Percentiles rank a stretch among this genome's conserved stretches.
phyloP scores from a whole-genome alignment of 2,329 filamentous ascomycete species.

The Rhinocladiella mackenziei region DNA sequence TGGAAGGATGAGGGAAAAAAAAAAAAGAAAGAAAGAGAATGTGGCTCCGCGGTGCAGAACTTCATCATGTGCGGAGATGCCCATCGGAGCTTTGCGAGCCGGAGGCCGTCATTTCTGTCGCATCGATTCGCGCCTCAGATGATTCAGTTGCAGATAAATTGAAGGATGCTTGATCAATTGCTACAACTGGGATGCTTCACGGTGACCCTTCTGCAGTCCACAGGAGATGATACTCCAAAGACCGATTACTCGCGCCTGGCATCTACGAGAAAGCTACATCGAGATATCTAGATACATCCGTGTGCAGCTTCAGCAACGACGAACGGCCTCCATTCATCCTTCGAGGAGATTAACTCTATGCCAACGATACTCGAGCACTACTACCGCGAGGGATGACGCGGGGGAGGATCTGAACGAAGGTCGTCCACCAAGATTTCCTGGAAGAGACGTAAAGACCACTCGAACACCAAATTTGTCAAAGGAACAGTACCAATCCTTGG shows the following conservation, averaged over 20 bases:
- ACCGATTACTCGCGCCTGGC: constrained; percentile 23
- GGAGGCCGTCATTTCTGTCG: no score
- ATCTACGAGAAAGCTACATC: constrained; percentile 36
- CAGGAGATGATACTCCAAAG: constrained; percentile 8
- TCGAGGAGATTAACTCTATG: not conserved
- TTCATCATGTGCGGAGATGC: constrained; percentile 15
- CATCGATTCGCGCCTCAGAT: no score
- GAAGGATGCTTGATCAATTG: no score
- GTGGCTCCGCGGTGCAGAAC: no score
- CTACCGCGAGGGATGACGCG: not conserved
- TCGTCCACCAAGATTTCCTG: not conserved
- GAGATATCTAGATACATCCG: constrained; percentile 39
- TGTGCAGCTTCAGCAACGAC: constrained; percentile 12
- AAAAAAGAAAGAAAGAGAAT: constrained; percentile 42
- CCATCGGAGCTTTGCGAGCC: constrained; percentile 16
- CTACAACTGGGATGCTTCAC: not conserved
- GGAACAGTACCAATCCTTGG: constrained; percentile 8
- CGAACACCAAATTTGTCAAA: not conserved
- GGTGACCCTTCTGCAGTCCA: not conserved
- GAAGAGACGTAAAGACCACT: not conserved
- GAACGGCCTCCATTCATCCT: not conserved
- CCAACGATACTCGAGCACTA: constrained; percentile 3
- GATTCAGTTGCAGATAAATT: no score
- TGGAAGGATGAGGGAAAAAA: constrained; percentile 85
- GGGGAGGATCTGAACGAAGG: no score